Evolutionary conservation across 1,284 basidiomycete genomes (phyloP), one percentile per base, ranked within the genome.

Genomic region (Bondarzewia mesenterica): DNA sequence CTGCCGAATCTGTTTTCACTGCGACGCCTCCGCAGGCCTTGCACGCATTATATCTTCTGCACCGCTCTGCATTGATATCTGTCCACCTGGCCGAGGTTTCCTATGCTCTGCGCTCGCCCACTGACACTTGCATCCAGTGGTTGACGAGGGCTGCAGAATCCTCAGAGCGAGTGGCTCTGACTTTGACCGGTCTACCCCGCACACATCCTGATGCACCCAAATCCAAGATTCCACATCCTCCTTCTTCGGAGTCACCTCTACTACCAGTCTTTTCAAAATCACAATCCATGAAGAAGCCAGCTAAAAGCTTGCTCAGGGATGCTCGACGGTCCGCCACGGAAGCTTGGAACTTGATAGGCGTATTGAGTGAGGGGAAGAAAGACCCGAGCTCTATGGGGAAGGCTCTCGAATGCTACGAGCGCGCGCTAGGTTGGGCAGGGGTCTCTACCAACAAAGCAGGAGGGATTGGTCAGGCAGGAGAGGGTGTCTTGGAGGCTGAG

Each of bases 1-100:
- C 75, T 46, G 79, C 78, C 1, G 62, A 68, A 10, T 67, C 72
- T 4, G 57, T 70, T 12, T 57, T 69, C 7, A 56, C 69, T 4
- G 61, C 71, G 12, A 71, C 80, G 22, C 68, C 77, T n/a, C 73
- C 82, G 10, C 74, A 83, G 52, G 68, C 72, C 8, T 67, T 89
- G 32, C 86, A 93, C 59, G 64, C 70, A 1, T 64, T 87, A 7
- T 89, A 80, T 63, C 63, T 89, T 35, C 72, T 83, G 32, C 85
- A 90, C 50, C 83, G 87, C 21, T 75, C 80, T 4, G 78, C 89
- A 4, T 66, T 92, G 3, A 65, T 92, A 41, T 79, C 78, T 3
- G 73, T 89, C 16, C 88, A 93, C 59, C 75, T 80, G 14, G 86
- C 86, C 0, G 85, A 89, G 59, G 85, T 92, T 7, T 64, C 77